A percentile compares a stretch with the other conserved stretches of the same genome.
Conservation (phyloP, 2,329 filamentous ascomycete species). For the Chrysoporthe puriensis region DNA sequence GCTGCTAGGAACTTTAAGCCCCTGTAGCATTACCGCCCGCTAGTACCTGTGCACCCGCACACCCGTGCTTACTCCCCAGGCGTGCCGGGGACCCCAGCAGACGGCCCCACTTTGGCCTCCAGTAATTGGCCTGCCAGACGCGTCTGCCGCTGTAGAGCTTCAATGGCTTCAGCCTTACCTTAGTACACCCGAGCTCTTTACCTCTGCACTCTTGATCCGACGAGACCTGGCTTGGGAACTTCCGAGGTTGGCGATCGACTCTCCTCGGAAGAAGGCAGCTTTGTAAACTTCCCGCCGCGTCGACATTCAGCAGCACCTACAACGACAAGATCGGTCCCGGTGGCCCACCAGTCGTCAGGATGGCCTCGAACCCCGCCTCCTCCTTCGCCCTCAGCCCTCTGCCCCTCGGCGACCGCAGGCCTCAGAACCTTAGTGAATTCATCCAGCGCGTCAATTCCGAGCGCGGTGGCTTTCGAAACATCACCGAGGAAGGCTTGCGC, state of each 20-base stretch:
- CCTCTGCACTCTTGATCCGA: not conserved
- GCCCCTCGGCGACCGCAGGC: slow-evolving; percentile 60
- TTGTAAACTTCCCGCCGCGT: not conserved
- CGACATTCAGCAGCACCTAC: not conserved
- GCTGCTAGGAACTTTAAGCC: not conserved
- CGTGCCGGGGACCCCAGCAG: not conserved
- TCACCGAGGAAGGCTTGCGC: slow-evolving; percentile 74
- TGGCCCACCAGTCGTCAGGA: slow-evolving; percentile 8
- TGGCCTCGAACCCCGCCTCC: slow-evolving; percentile 30
- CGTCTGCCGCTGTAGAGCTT: slow-evolving; percentile 11
- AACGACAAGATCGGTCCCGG: not conserved
- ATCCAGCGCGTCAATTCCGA: slow-evolving; percentile 79
- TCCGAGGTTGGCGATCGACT: not conserved
- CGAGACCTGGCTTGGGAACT: not conserved
- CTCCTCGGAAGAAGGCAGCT: too few relatives aligned
- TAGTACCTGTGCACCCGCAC: too few relatives aligned
- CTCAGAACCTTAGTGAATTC: slow-evolving; percentile 70
- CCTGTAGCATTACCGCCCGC: not conserved
- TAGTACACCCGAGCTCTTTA: not conserved
- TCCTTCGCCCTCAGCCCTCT: slow-evolving; percentile 66
- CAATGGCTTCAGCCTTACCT: not conserved
- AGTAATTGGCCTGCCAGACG: slow-evolving; percentile 21
- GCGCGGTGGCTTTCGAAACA: slow-evolving; percentile 78
- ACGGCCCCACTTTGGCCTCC: not conserved
- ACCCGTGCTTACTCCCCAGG: too few relatives aligned